Percentiles rank a stretch among this genome's conserved stretches.
These are phyloP conservation scores for Tuber brumale DNA, from an alignment of 495 filamentous ascomycete genomes.

Conservation along the genomic window DNA sequence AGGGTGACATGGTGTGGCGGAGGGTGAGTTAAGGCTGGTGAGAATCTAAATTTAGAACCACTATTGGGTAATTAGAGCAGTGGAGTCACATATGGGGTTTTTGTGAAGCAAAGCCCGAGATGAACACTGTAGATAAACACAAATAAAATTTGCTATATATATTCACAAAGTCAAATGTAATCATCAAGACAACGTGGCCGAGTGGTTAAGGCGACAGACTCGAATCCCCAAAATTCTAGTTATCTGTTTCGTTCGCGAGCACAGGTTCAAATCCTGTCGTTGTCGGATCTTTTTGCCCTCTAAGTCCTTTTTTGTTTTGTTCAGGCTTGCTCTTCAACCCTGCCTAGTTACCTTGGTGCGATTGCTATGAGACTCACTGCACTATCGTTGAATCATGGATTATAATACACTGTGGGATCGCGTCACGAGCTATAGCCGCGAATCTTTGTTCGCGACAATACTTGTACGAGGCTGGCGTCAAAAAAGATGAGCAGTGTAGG, in stretches of 20 bases:
- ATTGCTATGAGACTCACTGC: not conserved
- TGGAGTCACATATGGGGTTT: not conserved
- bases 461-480: no score
- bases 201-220: constrained; percentile 36
- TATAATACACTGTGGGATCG: not conserved
- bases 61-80: not conserved
- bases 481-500: no score
- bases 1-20: not conserved
- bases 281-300: constrained; percentile 15
- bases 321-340: not conserved
- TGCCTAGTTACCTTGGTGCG: not conserved
- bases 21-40: not conserved
- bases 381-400: not conserved
- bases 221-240: constrained; percentile 11
- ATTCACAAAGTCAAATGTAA: not conserved
- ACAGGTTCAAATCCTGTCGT: constrained; percentile 34
- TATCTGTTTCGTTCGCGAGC: constrained; percentile 34
- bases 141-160: not conserved
- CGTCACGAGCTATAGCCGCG: not conserved
- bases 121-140: not conserved
- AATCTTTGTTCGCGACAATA: no score
- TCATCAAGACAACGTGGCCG: constrained; percentile 23
- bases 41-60: not conserved
- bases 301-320: not conserved
- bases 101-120: not conserved